phyloP scores from a whole-genome alignment of 257 asterid genomes.

The Nicotiana knightiana region DNA sequence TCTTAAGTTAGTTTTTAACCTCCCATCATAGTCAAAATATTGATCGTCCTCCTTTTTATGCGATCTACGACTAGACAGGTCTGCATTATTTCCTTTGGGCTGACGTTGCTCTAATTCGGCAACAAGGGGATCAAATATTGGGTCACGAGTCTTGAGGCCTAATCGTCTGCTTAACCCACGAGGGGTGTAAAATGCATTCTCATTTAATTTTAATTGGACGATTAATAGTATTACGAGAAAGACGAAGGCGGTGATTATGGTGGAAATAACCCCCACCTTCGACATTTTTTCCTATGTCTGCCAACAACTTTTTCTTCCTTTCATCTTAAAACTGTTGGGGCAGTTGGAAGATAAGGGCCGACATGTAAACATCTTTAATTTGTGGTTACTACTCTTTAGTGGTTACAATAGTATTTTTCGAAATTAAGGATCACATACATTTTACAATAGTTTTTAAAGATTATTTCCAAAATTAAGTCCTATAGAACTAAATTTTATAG shows the following conservation, averaged over 20 bases:
- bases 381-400: not conserved
- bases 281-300: constrained; percentile 17
- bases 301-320: not conserved
- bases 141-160: constrained; percentile 5
- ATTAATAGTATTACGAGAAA: not conserved
- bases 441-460: not conserved
- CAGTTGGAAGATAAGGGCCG: constrained; percentile 2
- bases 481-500: not conserved
- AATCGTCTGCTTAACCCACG: constrained; percentile 20
- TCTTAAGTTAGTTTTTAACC: constrained; percentile 19
- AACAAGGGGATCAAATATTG: constrained; percentile 25
- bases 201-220: not conserved
- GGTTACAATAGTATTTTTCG: not conserved
- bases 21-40: constrained; percentile 20
- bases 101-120: constrained; percentile 7
- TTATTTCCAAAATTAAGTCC: not conserved
- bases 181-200: not conserved
- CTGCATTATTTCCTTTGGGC: not conserved
- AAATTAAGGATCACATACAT: not conserved
- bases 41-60: constrained; percentile 1
- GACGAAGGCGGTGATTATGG: constrained; percentile 24
- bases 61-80: not conserved
- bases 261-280: constrained; percentile 31
- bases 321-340: not conserved
- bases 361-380: not conserved